These are phyloP conservation scores for Ceratobasidium sp. DNA, from an alignment of 1,284 basidiomycete genomes.

Conservation along the genomic window DNA sequence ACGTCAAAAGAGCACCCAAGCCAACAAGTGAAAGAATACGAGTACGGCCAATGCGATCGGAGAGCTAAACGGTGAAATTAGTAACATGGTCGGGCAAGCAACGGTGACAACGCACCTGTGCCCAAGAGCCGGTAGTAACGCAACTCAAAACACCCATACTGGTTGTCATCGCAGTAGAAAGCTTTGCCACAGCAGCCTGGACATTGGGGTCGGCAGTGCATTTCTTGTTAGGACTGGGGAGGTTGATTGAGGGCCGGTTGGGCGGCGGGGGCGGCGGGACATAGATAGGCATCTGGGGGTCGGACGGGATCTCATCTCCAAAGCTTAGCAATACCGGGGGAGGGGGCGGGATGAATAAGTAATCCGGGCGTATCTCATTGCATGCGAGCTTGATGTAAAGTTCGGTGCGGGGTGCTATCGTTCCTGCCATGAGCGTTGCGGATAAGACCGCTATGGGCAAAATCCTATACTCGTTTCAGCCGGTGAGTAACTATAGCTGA, in stretches of 20 bases:
- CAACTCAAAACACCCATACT: constrained; percentile 47
- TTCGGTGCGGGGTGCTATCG: constrained; percentile 45
- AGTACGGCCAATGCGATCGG: constrained; percentile 83
- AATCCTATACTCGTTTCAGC: constrained; percentile 26
- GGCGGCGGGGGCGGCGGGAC: constrained; percentile 22
- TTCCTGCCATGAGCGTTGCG: constrained; percentile 34
- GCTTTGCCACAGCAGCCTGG: constrained; percentile 44
- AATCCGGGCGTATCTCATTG: constrained; percentile 46
- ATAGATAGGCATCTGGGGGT: constrained; percentile 12
- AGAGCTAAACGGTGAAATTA: constrained; percentile 64
- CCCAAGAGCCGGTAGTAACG: constrained; percentile 58
- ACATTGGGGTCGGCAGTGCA: constrained; percentile 47
- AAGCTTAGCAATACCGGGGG: neutral
- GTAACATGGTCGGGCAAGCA: neutral
- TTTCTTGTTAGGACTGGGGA: constrained; percentile 44
- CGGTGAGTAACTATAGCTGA: neutral
- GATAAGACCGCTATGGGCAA: constrained; percentile 37
- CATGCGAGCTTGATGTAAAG: constrained; percentile 49
- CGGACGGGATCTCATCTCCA: neutral
- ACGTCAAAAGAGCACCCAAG: constrained; percentile 73
- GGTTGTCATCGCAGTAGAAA: constrained; percentile 43
- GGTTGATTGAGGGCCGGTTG: constrained; percentile 27
- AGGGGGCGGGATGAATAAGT: constrained; percentile 33
- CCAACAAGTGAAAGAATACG: constrained; percentile 73
- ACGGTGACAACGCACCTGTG: constrained; percentile 62